Evolutionary conservation across 2,329 filamentous ascomycete species (phyloP), one percentile per base, ranked within the genome.

Genomic region (Alternaria triticimaculans): DNA sequence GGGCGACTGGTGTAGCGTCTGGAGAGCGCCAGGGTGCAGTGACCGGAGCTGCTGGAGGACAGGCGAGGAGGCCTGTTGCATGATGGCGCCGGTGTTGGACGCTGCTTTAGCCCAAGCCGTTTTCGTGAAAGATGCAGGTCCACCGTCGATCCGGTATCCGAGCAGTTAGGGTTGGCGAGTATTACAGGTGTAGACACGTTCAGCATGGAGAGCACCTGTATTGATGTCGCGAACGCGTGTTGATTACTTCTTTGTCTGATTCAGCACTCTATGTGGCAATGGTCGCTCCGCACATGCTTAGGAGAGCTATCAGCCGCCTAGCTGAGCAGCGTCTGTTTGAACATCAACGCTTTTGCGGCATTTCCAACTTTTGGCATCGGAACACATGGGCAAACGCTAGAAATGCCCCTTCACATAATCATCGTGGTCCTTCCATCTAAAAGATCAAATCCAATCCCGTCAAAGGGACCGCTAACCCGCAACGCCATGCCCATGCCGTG

Each of bases 401-500:
- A 64, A 51, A 50, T 58, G 46, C 26, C 58, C 51, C 43, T 46
- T 44, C 26, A 30, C 50, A 44, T 62, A 45, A 56, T 60, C 62
- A 49, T 56, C 62, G 33, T 60, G 43, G 58, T 61, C 55, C 57
- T 63, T 49, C 56, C 66, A 43, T 69, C 65, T 69, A 70, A 66
- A 67, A 63, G 67, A 69, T 69, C 58, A 63, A 63, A 63, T 46
- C 60, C 60, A 63, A 49, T 69, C 58, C 66, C 66, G 55, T 67
- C 69, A 68, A 64, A 70, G 67, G 64, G 43, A 64, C 70, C 70
- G 69, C 67, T 70, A 67, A 70, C 62, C 71, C 75, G 72, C 69
- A 80, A 79, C 76, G 76, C 78, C 78, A 68, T 76, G 71, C 77
- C 76, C 75, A 79, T 79, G 77, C 76, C 72, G 72, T 74, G 70